Evolutionary conservation across 2,329 filamentous ascomycete species (phyloP).

Genomic region (Daldinia eschscholtzii): DNA sequence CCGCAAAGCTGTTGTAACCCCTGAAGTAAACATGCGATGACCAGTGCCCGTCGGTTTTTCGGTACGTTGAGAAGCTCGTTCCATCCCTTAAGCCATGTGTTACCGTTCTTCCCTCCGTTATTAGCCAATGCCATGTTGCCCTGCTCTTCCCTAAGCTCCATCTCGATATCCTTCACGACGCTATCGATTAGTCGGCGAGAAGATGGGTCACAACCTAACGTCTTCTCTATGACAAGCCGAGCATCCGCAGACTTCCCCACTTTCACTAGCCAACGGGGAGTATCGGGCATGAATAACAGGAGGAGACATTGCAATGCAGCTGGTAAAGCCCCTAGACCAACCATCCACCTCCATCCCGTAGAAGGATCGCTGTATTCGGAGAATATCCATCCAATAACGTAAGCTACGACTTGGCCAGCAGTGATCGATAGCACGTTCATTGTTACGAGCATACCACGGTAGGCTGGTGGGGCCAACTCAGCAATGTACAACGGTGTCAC

Average conservation of each 20-base stretch:
- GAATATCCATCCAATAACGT: constrained; percentile 84
- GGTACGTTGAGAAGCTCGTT: constrained; percentile 67
- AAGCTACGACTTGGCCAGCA: constrained; percentile 88
- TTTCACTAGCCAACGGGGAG: constrained; percentile 87
- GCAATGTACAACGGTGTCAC: constrained; percentile 90
- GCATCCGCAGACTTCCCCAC: constrained; percentile 73
- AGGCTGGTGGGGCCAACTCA: constrained; percentile 82
- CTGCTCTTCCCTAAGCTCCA: constrained; percentile 79
- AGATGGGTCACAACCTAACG: constrained; percentile 57
- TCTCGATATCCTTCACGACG: constrained; percentile 77
- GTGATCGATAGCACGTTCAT: constrained; percentile 87
- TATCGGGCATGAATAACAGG: constrained; percentile 83
- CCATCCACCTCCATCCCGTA: constrained; percentile 90
- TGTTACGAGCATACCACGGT: constrained; percentile 84
- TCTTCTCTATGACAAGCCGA: constrained; percentile 72
- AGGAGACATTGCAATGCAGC: constrained; percentile 78
- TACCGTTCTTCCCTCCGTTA: constrained; percentile 50
- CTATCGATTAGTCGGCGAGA: constrained; percentile 64
- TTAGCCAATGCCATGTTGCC: constrained; percentile 59
- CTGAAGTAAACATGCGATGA: constrained; percentile 88
- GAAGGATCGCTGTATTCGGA: constrained; percentile 63
- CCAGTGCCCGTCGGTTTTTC: constrained; percentile 79
- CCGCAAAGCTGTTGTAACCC: constrained; percentile 90
- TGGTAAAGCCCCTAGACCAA: constrained; percentile 84
- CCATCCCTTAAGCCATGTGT: constrained; percentile 61